A percentile compares a stretch with the other conserved stretches of the same genome.
These are phyloP conservation scores for Cryptococcus wingfieldii DNA, from an alignment of 1,284 basidiomycete genomes.

Conservation along the genomic window DNA sequence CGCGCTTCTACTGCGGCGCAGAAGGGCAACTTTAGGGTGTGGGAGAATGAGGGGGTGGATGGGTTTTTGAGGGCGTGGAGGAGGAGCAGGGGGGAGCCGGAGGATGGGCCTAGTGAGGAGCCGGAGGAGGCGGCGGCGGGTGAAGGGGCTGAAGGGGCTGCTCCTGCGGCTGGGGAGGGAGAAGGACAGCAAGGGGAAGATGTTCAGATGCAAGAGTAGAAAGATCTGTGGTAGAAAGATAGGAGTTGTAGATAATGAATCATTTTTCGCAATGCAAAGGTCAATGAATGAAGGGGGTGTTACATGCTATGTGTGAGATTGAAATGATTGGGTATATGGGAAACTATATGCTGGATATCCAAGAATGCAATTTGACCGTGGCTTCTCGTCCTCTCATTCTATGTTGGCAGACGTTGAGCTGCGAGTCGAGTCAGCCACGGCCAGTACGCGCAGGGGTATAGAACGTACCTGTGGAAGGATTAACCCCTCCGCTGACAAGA, in stretches of 20 bases:
- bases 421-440: too few relatives aligned
- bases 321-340: too few relatives aligned
- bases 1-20: constrained; percentile 31
- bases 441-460: too few relatives aligned
- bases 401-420: too few relatives aligned
- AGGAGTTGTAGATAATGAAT: neutral
- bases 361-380: too few relatives aligned
- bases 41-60: constrained; percentile 58
- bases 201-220: constrained; percentile 21
- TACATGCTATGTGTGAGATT: too few relatives aligned
- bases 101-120: constrained; percentile 40
- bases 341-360: too few relatives aligned
- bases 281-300: too few relatives aligned
- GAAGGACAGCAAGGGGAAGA: constrained; percentile 17
- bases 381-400: too few relatives aligned
- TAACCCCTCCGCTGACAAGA: too few relatives aligned
- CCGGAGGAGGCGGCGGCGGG: constrained; percentile 9
- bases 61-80: constrained; percentile 60
- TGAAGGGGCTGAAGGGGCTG: constrained; percentile 5
- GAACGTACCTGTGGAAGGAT: too few relatives aligned
- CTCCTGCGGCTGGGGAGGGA: constrained; percentile 10
- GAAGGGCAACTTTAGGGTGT: constrained; percentile 42
- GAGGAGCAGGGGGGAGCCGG: constrained; percentile 43
- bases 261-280: too few relatives aligned
- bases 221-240: neutral